phyloP scores from a whole-genome alignment of 2,329 filamentous ascomycete species.

The Apiospora saccharicola region DNA sequence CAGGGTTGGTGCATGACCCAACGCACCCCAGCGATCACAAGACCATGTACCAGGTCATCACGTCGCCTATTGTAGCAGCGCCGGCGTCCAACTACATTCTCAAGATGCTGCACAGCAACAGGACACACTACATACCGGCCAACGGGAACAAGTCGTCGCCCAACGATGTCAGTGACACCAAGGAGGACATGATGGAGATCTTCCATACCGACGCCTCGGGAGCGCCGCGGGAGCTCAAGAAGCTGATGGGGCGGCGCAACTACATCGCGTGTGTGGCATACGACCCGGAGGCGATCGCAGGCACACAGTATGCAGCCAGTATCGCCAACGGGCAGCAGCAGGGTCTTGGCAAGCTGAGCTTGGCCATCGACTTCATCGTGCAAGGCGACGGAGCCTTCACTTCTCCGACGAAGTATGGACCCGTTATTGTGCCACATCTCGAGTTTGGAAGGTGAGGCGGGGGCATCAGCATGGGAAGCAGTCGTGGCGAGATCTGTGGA shows the following conservation, averaged over 20 bases:
- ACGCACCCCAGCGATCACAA: conserved; percentile 92
- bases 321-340: conserved; percentile 46
- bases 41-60: conserved; percentile 99
- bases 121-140: conserved; percentile 85
- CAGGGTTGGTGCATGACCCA: conserved; percentile 93
- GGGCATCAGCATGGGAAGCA: no score
- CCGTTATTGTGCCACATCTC: conserved; percentile 89
- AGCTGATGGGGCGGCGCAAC: conserved; percentile 91
- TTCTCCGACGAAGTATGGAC: conserved; percentile 91
- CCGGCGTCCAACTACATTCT: conserved; percentile 86
- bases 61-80: conserved; percentile 89
- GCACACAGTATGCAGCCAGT: conserved; percentile 42
- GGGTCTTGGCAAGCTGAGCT: conserved; percentile 73
- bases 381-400: conserved; percentile 87
- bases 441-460: conserved; percentile 71
- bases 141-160: conserved; percentile 79
- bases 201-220: conserved; percentile 94
- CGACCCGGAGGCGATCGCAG: conserved; percentile 77
- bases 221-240: conserved; percentile 81
- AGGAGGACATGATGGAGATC: conserved; percentile 99
- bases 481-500: neutral
- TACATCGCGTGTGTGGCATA: conserved; percentile 95
- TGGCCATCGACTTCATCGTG: conserved; percentile 96
- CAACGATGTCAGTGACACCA: conserved; percentile 84
- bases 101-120: conserved; percentile 95